Evolutionary conservation across 192 early-diverging fungal genomes (phyloP).

Genomic region (Anaeromyces robustus): DNA sequence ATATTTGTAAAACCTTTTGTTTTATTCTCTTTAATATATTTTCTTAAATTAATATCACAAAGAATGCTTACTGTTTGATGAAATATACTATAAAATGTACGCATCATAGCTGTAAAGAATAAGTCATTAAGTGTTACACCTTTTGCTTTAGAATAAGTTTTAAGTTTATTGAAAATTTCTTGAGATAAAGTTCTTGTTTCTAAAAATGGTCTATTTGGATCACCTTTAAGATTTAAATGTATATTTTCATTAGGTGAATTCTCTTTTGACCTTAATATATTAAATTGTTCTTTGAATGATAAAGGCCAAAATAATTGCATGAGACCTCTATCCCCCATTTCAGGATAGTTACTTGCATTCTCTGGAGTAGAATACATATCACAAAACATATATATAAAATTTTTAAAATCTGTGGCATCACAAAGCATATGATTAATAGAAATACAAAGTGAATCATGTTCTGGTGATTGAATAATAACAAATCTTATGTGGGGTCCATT

Average conservation of each 20-base stretch:
- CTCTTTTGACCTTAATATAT: background rate
- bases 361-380: background rate
- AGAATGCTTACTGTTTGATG: background rate
- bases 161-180: background rate
- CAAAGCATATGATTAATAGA: background rate
- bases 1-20: background rate
- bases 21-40: background rate
- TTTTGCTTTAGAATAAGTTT: background rate
- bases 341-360: background rate
- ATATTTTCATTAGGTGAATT: background rate
- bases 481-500: background rate
- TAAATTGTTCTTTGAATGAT: background rate
- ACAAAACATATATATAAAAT: background rate
- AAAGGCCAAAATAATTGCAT: background rate
- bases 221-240: background rate
- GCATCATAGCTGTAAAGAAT: background rate
- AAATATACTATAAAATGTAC: background rate
- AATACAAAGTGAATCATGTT: background rate
- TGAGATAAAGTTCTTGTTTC: background rate
- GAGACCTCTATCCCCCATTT: background rate
- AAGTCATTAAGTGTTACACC: background rate
- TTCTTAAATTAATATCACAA: background rate
- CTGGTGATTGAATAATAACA: background rate
- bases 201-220: background rate
- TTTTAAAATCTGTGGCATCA: background rate